Evolutionary conservation across 441 rosid species (phyloP), one percentile per base, ranked within the genome.

Genomic region (Adansonia gregorii): DNA sequence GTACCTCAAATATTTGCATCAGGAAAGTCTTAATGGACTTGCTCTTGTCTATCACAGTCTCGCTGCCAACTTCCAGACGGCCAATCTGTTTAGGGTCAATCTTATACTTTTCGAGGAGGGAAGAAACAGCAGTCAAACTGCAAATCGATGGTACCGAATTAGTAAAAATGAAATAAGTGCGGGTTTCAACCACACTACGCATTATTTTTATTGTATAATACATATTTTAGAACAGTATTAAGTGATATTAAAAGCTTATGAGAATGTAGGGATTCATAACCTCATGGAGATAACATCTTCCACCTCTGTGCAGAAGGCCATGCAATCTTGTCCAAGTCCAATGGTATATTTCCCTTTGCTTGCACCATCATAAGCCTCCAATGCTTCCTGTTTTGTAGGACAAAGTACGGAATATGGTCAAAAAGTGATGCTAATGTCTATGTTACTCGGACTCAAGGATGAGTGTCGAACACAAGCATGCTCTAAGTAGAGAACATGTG

Each of bases 221-320:
- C 15, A 67, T 7, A 20, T 10, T 1, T 10, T 52, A 24, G 43
- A 12, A 67, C 31, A 66, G 20, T 17, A 35, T 0, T 41, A 64
- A 55, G 35, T 66, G 58, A 67, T 15, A 22, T 51, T 31, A 58
- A 48, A 27, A 82, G 27, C 52, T 56, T 39, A 59, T 24, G 31
- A 56, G 61, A 43, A 17, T 20, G 35, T 7, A 78, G 59, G 41
- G 41, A 75, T 56, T 73, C 19, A 14, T 55, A 67, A 96, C 99
- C 99, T 93, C 99, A 96, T 94, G 8, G 99, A 96, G 85, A 96
- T 92, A 68, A 96, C 99, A 91, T 96, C 99, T 89, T 96, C 99
- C 74, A 96, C 93, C 80, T 96, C 99, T 12, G 98, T 85, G 82
- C 99, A 96, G 84, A 96, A 96, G 66, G 89, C 98, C 97, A 96